Conservation (phyloP, 2,329 filamentous ascomycete genomes). For the Botrytis paeoniae region DNA sequence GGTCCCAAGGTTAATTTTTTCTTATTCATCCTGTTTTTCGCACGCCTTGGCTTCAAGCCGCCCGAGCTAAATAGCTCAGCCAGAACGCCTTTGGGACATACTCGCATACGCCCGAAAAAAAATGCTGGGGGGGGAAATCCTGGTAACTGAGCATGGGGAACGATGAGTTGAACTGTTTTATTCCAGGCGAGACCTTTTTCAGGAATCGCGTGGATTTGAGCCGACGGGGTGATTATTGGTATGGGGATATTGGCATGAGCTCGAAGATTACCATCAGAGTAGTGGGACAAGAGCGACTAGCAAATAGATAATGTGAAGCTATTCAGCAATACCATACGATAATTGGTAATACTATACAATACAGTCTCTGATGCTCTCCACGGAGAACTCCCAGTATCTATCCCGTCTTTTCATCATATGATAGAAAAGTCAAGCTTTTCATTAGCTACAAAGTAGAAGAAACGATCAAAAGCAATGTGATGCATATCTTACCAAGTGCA, state of each 20-base stretch:
- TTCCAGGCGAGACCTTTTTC: neutral
- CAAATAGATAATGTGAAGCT: neutral
- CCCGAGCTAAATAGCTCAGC: constrained; percentile 1
- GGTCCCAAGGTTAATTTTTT: neutral
- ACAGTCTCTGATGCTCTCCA: neutral
- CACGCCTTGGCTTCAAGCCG: neutral
- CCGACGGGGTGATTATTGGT: neutral
- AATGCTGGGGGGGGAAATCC: constrained; percentile 1
- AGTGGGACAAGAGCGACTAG: neutral
- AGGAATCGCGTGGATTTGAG: neutral
- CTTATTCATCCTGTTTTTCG: neutral
- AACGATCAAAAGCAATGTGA: constrained; percentile 10
- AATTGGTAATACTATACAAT: neutral
- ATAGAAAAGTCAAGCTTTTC: constrained; percentile 3
- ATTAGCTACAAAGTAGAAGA: constrained; percentile 1
- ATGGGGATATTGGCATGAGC: neutral
- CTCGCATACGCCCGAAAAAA: constrained; percentile 9
- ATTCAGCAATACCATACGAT: neutral
- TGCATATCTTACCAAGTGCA: neutral
- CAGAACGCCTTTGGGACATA: constrained; percentile 11
- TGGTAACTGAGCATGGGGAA: neutral
- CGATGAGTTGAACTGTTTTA: neutral
- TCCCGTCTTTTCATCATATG: constrained; percentile 10
- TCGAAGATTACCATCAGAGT: neutral
- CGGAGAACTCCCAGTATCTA: neutral